phyloP scores from a whole-genome alignment of 192 early-diverging fungal species.

The Gamsiella multidivaricata region DNA sequence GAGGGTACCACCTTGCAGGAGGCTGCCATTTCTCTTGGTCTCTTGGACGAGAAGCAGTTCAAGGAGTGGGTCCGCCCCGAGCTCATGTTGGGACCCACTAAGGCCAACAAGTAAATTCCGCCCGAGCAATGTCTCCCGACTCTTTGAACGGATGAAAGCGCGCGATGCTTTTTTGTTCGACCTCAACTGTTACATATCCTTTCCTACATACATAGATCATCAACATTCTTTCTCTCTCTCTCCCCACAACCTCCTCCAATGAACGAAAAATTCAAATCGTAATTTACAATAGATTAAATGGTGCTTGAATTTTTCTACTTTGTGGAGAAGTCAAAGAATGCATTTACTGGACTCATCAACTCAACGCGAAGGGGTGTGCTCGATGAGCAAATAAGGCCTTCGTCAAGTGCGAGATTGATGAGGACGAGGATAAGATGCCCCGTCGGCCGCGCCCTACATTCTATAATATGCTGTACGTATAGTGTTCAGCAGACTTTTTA shows the following conservation, averaged over 20 bases:
- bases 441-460: too few relatives aligned
- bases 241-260: background rate
- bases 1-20: conserved; percentile 87
- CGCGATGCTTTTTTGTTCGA: background rate
- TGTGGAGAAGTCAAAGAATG: too few relatives aligned
- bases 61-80: conserved; percentile 96
- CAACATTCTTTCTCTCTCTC: background rate
- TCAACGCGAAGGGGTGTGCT: background rate
- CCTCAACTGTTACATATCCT: conserved; percentile 14
- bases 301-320: too few relatives aligned
- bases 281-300: too few relatives aligned
- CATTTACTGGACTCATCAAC: background rate
- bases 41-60: conserved; percentile 92
- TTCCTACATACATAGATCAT: conserved; percentile 9
- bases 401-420: too few relatives aligned
- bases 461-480: too few relatives aligned
- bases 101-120: conserved; percentile 39
- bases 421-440: too few relatives aligned
- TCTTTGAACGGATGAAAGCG: background rate
- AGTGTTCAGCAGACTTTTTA: too few relatives aligned
- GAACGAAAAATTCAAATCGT: background rate
- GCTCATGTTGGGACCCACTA: conserved; percentile 78
- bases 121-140: background rate
- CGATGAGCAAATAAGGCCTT: too few relatives aligned
- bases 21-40: conserved; percentile 88